These are phyloP conservation scores for Hypoxylon fuscum DNA, from an alignment of 495 filamentous ascomycete genomes.

Conservation along the genomic window DNA sequence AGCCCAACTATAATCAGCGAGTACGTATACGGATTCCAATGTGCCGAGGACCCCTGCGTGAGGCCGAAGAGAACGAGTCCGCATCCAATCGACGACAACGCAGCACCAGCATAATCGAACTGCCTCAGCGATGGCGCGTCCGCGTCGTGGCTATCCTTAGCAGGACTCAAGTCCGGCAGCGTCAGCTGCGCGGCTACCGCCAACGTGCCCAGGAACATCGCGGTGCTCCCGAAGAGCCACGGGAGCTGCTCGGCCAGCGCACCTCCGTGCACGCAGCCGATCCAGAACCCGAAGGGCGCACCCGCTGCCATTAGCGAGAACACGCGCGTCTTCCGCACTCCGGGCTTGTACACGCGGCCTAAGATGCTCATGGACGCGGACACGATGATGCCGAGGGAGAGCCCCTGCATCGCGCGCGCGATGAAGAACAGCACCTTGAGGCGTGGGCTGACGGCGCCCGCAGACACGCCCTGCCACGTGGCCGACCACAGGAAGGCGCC, in stretches of 20 bases:
- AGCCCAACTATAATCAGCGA: slow-evolving; percentile 63
- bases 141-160: slow-evolving; percentile 35
- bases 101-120: slow-evolving; percentile 60
- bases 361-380: slow-evolving; percentile 68
- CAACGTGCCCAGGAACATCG: slow-evolving; percentile 66
- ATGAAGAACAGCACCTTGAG: slow-evolving; percentile 60
- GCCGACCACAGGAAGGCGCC: slow-evolving; percentile 56
- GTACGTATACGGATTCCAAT: slow-evolving; percentile 60
- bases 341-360: slow-evolving; percentile 62
- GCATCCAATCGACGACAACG: slow-evolving; percentile 57
- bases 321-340: slow-evolving; percentile 65
- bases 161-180: slow-evolving; percentile 48
- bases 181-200: slow-evolving; percentile 57
- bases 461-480: slow-evolving; percentile 55
- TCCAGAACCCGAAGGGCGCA: slow-evolving; percentile 61
- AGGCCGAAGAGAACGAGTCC: slow-evolving; percentile 64
- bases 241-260: slow-evolving; percentile 59
- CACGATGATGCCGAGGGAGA: slow-evolving; percentile 65
- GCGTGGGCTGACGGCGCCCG: slow-evolving; percentile 49
- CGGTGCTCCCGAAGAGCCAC: slow-evolving; percentile 56
- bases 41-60: slow-evolving; percentile 61
- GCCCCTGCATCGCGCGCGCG: slow-evolving; percentile 64
- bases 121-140: slow-evolving; percentile 33
- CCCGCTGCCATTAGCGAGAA: slow-evolving; percentile 69
- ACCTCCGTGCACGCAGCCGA: slow-evolving; percentile 43